These are phyloP conservation scores for Pneumocystis murina DNA, from an alignment of 1,139 yeast species.

Conservation along the genomic window DNA sequence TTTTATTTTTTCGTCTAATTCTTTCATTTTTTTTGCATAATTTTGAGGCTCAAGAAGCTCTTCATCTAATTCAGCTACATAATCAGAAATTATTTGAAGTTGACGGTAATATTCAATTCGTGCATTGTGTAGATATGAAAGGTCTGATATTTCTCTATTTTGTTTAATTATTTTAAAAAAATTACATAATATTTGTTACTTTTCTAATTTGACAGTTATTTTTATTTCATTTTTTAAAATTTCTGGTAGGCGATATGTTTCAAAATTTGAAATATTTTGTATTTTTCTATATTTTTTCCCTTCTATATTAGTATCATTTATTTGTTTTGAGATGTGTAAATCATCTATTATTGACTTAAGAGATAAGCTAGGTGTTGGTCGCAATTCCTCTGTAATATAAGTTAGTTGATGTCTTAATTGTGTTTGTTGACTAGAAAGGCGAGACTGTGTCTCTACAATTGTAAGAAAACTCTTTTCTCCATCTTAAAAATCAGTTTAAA, in stretches of 20 bases:
- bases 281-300: neutral
- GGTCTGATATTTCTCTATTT: slow-evolving; percentile 36
- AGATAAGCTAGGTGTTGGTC: neutral
- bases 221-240: slow-evolving; percentile 10
- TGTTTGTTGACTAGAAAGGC: neutral
- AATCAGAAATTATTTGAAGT: slow-evolving; percentile 73
- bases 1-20: slow-evolving; percentile 6
- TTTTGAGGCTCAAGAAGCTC: slow-evolving; percentile 7
- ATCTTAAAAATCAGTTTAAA: neutral
- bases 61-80: slow-evolving; percentile 29
- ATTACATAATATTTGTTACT: slow-evolving; percentile 26
- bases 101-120: slow-evolving; percentile 71
- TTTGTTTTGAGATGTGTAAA: neutral
- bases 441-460: neutral
- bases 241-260: neutral
- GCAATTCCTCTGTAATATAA: neutral
- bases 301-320: neutral
- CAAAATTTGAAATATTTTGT: neutral
- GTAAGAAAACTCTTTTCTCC: neutral
- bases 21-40: slow-evolving; percentile 6
- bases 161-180: slow-evolving; percentile 30
- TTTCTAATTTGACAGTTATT: slow-evolving; percentile 21
- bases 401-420: neutral
- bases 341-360: neutral
- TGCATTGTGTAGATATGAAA: slow-evolving; percentile 38